A percentile compares a stretch with the other conserved stretches of the same genome.
Conservation (phyloP, 495 filamentous ascomycete species). For the Aspergillus bridgeri region DNA sequence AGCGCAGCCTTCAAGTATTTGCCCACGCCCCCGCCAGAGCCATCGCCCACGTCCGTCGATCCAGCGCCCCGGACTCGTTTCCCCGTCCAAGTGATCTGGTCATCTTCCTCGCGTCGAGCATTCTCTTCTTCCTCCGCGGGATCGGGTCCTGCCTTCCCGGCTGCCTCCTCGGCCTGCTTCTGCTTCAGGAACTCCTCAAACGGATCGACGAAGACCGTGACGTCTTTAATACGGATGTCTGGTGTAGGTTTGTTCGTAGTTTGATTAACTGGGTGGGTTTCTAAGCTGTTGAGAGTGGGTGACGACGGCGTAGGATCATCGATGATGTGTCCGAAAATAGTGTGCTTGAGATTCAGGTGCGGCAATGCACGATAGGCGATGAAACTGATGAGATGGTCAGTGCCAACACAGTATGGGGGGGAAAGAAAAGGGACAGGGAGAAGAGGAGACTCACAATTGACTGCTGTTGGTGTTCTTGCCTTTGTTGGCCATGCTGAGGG, state of each 20-base stretch:
- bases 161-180: conserved; percentile 48
- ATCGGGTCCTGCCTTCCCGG: conserved; percentile 38
- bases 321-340: conserved; percentile 86
- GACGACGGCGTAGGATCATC: conserved; percentile 63
- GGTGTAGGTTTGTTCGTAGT: conserved; percentile 66
- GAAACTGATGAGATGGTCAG: conserved; percentile 48
- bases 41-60: conserved; percentile 45
- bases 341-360: conserved; percentile 92
- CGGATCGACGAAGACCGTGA: conserved; percentile 88
- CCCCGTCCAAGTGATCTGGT: conserved; percentile 86
- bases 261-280: conserved; percentile 63
- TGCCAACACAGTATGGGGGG: background rate
- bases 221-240: conserved; percentile 74
- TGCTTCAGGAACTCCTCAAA: conserved; percentile 81
- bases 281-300: conserved; percentile 64
- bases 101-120: conserved; percentile 73
- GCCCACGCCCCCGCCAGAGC: conserved; percentile 58
- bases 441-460: conserved; percentile 65
- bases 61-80: conserved; percentile 65
- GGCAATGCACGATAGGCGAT: conserved; percentile 77
- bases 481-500: conserved; percentile 95
- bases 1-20: conserved; percentile 71
- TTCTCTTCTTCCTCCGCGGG: conserved; percentile 36
- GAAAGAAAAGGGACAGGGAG: background rate
- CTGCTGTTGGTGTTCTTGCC: conserved; percentile 94